A percentile compares a stretch with the other conserved stretches of the same genome.
These are phyloP conservation scores for Phytophthora foliorum DNA, from an alignment of 352 stramenopile species.

Conservation along the genomic window DNA sequence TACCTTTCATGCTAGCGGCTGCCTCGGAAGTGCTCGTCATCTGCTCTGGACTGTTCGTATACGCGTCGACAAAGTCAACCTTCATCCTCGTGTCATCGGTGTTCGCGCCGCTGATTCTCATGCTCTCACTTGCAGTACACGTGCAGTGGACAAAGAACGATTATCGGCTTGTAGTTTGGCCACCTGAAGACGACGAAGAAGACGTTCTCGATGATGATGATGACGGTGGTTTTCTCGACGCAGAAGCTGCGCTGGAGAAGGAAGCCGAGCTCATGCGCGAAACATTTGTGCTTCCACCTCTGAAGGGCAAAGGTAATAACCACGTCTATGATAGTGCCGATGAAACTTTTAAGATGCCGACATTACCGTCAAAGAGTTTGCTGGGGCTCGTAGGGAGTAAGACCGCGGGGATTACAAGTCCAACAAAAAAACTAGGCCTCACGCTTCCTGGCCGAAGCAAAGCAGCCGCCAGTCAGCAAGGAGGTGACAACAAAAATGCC, in stretches of 20 bases:
- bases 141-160: slow-evolving; percentile 86
- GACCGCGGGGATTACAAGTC: slow-evolving; percentile 21
- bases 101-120: slow-evolving; percentile 81
- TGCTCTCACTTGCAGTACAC: slow-evolving; percentile 80
- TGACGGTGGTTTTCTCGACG: slow-evolving; percentile 58
- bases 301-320: slow-evolving; percentile 69
- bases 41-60: slow-evolving; percentile 85
- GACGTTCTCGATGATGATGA: slow-evolving; percentile 84
- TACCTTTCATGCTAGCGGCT: slow-evolving; percentile 85
- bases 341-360: slow-evolving; percentile 86
- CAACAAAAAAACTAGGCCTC: slow-evolving; percentile 27
- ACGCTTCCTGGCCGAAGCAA: slow-evolving; percentile 27
- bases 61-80: slow-evolving; percentile 74
- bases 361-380: slow-evolving; percentile 66
- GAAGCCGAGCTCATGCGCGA: slow-evolving; percentile 80
- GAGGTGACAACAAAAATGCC: slow-evolving; percentile 7
- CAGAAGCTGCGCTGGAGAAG: slow-evolving; percentile 75
- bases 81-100: slow-evolving; percentile 85
- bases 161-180: slow-evolving; percentile 86
- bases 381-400: slow-evolving; percentile 27
- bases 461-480: background rate
- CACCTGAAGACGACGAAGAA: slow-evolving; percentile 83
- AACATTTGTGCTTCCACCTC: slow-evolving; percentile 81
- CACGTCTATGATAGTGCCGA: slow-evolving; percentile 65
- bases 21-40: slow-evolving; percentile 86